A percentile compares a stretch with the other conserved stretches of the same genome.
Conservation (phyloP, 1,284 basidiomycete genomes). For the Lentinula novae-zelandiae region DNA sequence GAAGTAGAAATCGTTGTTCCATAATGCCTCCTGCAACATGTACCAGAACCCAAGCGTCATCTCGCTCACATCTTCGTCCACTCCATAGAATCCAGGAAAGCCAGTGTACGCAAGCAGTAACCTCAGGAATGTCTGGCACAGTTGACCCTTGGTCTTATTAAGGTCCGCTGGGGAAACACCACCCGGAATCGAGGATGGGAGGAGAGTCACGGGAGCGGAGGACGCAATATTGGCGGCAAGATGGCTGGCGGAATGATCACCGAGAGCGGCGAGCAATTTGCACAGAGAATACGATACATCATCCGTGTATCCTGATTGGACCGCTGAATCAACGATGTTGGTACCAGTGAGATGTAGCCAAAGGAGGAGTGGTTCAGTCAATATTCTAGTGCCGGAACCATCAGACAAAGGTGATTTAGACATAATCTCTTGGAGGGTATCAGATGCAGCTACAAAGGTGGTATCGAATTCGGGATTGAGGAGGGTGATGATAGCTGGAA, state of each 20-base stretch:
- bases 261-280: conserved; percentile 76
- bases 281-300: conserved; percentile 65
- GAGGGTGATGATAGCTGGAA: conserved; percentile 59
- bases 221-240: conserved; percentile 67
- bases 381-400: conserved; percentile 65
- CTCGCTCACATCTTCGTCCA: conserved; percentile 84
- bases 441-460: conserved; percentile 60
- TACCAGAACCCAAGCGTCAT: conserved; percentile 87
- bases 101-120: conserved; percentile 74
- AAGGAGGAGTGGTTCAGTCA: conserved; percentile 79
- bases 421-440: conserved; percentile 75
- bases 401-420: conserved; percentile 68
- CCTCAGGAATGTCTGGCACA: conserved; percentile 69
- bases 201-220: conserved; percentile 23
- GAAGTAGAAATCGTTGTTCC: conserved; percentile 65
- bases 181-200: conserved; percentile 19
- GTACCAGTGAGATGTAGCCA: conserved; percentile 65
- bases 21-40: conserved; percentile 82
- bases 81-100: conserved; percentile 71
- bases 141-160: conserved; percentile 39
- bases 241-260: conserved; percentile 83
- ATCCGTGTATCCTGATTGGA: conserved; percentile 45
- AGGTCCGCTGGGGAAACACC: conserved; percentile 18
- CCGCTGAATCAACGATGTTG: conserved; percentile 46
- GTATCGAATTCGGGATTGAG: conserved; percentile 53